These are phyloP conservation scores for Helianthus tuberosus DNA, from an alignment of 129 eudicot species.

Conservation along the genomic window DNA sequence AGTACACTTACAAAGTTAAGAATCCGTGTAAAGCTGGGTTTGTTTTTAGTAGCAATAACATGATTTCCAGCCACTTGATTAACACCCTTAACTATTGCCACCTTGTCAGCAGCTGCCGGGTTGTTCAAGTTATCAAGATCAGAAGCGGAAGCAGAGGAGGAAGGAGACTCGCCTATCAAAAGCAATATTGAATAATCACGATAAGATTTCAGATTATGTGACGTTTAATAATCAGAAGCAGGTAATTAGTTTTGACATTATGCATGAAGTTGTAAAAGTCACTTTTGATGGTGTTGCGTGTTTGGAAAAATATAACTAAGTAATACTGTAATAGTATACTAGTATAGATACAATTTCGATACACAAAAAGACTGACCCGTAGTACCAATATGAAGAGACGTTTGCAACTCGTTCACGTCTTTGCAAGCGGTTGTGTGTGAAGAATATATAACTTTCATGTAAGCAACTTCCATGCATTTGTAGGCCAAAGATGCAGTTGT, in stretches of 20 bases:
- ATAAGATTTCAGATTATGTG: slow-evolving; percentile 5
- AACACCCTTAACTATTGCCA: slow-evolving; percentile 53
- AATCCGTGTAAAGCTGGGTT: slow-evolving; percentile 61
- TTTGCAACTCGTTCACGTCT: slow-evolving; percentile 79
- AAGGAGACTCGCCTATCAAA: slow-evolving; percentile 84
- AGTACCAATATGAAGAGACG: slow-evolving; percentile 70
- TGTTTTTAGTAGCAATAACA: slow-evolving; percentile 63
- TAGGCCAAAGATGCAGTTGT: slow-evolving; percentile 94
- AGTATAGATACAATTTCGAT: background rate
- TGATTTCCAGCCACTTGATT: slow-evolving; percentile 73
- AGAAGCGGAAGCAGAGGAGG: slow-evolving; percentile 95
- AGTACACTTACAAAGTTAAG: slow-evolving; percentile 66
- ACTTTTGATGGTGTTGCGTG: background rate
- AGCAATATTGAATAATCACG: slow-evolving; percentile 5
- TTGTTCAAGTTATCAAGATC: slow-evolving; percentile 92
- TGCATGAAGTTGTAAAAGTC: background rate
- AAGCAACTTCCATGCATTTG: slow-evolving; percentile 93
- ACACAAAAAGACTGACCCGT: slow-evolving; percentile 46
- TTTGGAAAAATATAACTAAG: background rate
- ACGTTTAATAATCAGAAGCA: background rate
- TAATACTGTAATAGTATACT: background rate
- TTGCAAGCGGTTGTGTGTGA: slow-evolving; percentile 63
- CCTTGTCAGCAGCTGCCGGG: slow-evolving; percentile 57
- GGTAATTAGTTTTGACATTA: background rate
- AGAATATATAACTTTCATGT: slow-evolving; percentile 81